A percentile compares a stretch with the other conserved stretches of the same genome.
phyloP scores from a whole-genome alignment of 2,329 filamentous ascomycete species.

The Magnaporthiopsis rhizophila region DNA sequence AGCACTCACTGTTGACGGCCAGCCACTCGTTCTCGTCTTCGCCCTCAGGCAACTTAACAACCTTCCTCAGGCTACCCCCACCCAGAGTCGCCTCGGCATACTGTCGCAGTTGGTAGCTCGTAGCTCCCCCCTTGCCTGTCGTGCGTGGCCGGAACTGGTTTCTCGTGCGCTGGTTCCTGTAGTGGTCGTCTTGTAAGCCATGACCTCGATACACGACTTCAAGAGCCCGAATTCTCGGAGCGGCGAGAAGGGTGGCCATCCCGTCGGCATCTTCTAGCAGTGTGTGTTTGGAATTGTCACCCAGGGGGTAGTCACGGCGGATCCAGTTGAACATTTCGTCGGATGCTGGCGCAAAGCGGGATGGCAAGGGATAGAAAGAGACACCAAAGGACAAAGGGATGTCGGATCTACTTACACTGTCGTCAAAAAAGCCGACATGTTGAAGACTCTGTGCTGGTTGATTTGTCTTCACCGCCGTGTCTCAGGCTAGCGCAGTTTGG shows the following conservation, averaged over 20 bases:
- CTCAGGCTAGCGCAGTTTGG: not conserved
- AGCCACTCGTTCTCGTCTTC: conserved; percentile 98
- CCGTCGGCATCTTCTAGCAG: not conserved
- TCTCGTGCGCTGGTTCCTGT: conserved; percentile 76
- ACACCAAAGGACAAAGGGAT: conserved; percentile 13
- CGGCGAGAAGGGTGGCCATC: not conserved
- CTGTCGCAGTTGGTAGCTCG: conserved; percentile 84
- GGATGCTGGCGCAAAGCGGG: not conserved
- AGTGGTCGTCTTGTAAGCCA: conserved; percentile 23
- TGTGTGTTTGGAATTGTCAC: no score
- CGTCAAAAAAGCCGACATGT: conserved; percentile 17
- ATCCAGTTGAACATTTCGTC: conserved; percentile 11
- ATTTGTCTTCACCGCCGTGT: not conserved
- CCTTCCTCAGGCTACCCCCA: conserved; percentile 88
- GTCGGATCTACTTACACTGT: conserved; percentile 22
- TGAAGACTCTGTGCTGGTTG: not conserved
- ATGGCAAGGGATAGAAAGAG: not conserved
- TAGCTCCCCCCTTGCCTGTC: conserved; percentile 76
- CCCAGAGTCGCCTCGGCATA: conserved; percentile 97
- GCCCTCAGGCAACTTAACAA: conserved; percentile 92
- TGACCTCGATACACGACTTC: conserved; percentile 25
- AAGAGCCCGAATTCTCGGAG: conserved; percentile 18
- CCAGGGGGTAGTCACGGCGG: conserved; percentile 1
- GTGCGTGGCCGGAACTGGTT: conserved; percentile 88
- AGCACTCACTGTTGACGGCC: conserved; percentile 77